These are phyloP conservation scores for Aspergillus nanangensis DNA, from an alignment of 495 filamentous ascomycete species.

Conservation along the genomic window DNA sequence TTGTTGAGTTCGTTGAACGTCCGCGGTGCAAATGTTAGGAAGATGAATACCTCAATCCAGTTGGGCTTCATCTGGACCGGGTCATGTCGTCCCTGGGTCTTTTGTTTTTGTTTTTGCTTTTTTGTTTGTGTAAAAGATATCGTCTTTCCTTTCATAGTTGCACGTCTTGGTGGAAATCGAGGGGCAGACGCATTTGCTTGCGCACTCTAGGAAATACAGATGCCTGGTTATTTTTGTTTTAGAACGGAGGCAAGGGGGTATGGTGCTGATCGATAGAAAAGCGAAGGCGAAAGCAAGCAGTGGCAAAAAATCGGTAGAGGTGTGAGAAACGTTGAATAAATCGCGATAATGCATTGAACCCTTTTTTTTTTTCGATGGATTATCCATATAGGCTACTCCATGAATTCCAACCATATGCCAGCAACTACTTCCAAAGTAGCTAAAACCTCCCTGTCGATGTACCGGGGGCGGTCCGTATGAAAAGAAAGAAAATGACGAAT, in stretches of 20 bases:
- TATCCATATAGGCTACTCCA: conserved; percentile 23
- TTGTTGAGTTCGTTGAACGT: neutral
- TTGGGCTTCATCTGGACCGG: conserved; percentile 2
- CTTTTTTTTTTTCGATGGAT: conserved; percentile 17
- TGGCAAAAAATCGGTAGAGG: conserved; percentile 4
- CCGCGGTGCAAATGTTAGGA: neutral
- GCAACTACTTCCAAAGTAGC: conserved; percentile 35
- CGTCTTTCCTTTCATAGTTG: neutral
- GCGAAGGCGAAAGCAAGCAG: conserved; percentile 2
- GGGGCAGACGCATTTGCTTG: neutral
- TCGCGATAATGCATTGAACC: conserved; percentile 27
- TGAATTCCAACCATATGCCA: conserved; percentile 28
- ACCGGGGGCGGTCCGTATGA: conserved; percentile 4
- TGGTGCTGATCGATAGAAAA: conserved; percentile 1
- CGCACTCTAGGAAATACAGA: conserved; percentile 7
- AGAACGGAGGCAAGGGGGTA: neutral
- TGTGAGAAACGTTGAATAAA: conserved; percentile 11
- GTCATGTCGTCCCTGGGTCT: neutral
- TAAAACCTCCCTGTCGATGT: conserved; percentile 8
- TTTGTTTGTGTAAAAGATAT: neutral
- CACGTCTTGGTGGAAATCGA: neutral
- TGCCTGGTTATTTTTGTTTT: neutral
- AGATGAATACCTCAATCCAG: conserved; percentile 1
- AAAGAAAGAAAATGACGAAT: conserved; percentile 13
- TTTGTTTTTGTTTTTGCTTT: neutral